Percentiles rank a stretch among this genome's conserved stretches.
phyloP scores from a whole-genome alignment of 2,329 filamentous ascomycete genomes.

The Pseudocercospora fijiensis region DNA sequence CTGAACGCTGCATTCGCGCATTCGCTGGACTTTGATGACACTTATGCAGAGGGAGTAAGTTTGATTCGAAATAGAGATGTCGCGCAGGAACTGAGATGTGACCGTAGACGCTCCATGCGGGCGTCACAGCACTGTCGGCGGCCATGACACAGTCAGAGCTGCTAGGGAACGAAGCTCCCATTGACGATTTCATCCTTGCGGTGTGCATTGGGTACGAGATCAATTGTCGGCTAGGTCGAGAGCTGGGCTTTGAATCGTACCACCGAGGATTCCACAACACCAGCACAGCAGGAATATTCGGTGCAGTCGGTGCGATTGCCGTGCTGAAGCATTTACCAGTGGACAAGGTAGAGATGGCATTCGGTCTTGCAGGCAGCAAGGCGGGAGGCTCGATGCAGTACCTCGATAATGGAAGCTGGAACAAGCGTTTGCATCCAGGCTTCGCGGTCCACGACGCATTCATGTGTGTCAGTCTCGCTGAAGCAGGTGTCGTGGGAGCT shows the following conservation, averaged over 20 bases:
- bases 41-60: conserved; percentile 40
- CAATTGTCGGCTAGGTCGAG: conserved; percentile 38
- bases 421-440: conserved; percentile 43
- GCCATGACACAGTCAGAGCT: conserved; percentile 39
- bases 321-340: conserved; percentile 33
- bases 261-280: conserved; percentile 43
- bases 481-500: conserved; percentile 38
- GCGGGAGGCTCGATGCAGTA: conserved; percentile 44
- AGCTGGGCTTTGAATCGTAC: conserved; percentile 39
- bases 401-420: conserved; percentile 43
- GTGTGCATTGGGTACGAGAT: conserved; percentile 40
- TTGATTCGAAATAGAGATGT: neutral
- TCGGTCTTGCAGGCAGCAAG: conserved; percentile 41
- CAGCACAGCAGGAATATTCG: conserved; percentile 41
- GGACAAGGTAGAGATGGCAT: conserved; percentile 36
- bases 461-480: conserved; percentile 39
- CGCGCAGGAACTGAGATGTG: neutral
- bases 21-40: conserved; percentile 50
- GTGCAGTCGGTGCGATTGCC: conserved; percentile 38
- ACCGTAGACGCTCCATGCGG: conserved; percentile 42
- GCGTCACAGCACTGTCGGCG: conserved; percentile 43
- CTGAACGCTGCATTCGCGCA: conserved; percentile 47
- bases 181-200: conserved; percentile 35
- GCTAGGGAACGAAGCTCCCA: conserved; percentile 20
- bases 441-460: conserved; percentile 44